A percentile compares a stretch with the other conserved stretches of the same genome.
Evolutionary conservation across 2,329 filamentous ascomycete genomes (phyloP).

Genomic region (Penicillium sp.): DNA sequence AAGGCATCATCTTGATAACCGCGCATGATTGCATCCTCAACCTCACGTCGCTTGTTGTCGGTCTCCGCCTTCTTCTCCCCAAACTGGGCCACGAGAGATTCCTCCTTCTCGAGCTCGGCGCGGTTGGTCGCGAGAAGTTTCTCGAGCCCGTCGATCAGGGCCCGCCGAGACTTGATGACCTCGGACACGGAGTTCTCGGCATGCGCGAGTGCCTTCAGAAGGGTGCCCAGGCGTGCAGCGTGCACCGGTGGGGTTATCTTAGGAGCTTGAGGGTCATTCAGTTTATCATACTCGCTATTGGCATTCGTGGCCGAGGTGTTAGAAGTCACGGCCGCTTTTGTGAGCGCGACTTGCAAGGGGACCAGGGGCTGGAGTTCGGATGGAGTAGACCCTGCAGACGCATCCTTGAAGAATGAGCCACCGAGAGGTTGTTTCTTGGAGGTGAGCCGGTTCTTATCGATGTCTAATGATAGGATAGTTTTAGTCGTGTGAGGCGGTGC

Average conservation of each 20-base stretch:
- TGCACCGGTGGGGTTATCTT: slow-evolving; percentile 85
- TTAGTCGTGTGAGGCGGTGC: slow-evolving; percentile 8
- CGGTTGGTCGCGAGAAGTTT: slow-evolving; percentile 76
- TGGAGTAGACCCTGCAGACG: slow-evolving; percentile 59
- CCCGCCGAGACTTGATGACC: slow-evolving; percentile 79
- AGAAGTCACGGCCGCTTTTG: slow-evolving; percentile 69
- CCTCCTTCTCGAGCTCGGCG: slow-evolving; percentile 68
- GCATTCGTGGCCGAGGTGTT: slow-evolving; percentile 70
- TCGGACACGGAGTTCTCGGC: slow-evolving; percentile 89
- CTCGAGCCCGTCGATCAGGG: slow-evolving; percentile 77
- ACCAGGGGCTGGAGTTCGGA: slow-evolving; percentile 76
- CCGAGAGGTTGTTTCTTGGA: slow-evolving; percentile 61
- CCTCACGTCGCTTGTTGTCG: slow-evolving; percentile 80
- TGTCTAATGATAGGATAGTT: slow-evolving; percentile 42
- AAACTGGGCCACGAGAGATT: slow-evolving; percentile 65
- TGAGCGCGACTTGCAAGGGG: slow-evolving; percentile 69
- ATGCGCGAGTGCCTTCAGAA: slow-evolving; percentile 85
- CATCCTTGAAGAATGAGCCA: slow-evolving; percentile 69
- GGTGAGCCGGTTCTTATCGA: slow-evolving; percentile 57
- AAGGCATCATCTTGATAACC: slow-evolving; percentile 65
- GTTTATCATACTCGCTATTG: slow-evolving; percentile 79
- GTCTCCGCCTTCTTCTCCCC: slow-evolving; percentile 68
- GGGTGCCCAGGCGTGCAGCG: slow-evolving; percentile 81
- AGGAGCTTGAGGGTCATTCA: slow-evolving; percentile 69
- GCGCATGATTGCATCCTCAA: slow-evolving; percentile 89